Evolutionary conservation across 352 stramenopile species (phyloP), one percentile per base, ranked within the genome.

Genomic region (Pythium aphanidermatum): DNA sequence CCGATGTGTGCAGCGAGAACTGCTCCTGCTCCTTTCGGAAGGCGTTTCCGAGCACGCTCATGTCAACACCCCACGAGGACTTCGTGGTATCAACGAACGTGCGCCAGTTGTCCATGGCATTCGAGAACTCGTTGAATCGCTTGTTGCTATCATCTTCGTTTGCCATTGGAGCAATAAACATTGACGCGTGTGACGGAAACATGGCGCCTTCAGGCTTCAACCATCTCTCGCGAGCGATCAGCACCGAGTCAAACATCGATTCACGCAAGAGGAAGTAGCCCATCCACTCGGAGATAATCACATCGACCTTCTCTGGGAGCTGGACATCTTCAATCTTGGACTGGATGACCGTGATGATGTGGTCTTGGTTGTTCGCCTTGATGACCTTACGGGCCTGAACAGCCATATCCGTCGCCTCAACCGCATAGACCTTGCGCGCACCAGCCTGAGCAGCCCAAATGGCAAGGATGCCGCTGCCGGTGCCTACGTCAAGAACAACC

Each of bases 261-360:
- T 99, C 97, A 35, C 97, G 85, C 36, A 99, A 68, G 16, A 99
- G 70, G 46, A 99, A 99, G 74, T 99, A 99, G 46, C 83, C 83
- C 97, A 99, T 99, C 93, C 95, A 98, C 74, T 99, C 96, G 11
- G 92, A 98, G 46, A 99, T 96, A 45, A 99, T 98, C 49, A 99
- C 97, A 66, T 99, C 97, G 24, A 99, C 97, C 58, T 97, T 95
- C 63, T 98, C 92, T 0, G 96, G 95, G 2, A 99, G 75, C 51
- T 97, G 63, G 16, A 99, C 84, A 44, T 99, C 95, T 69, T 99
- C 97, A 4, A 99, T 96, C 60, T 97, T 97, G 44, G 91, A 86
- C 77, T 99, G 93, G 60, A 99, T 98, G 27, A 99, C 96, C 16
- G 96, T 97, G 20, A 99, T 86, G 51, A 99, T 86, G 63, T 98